Conservation (phyloP, 257 asterid genomes). For the Thymus mandschuricus region DNA sequence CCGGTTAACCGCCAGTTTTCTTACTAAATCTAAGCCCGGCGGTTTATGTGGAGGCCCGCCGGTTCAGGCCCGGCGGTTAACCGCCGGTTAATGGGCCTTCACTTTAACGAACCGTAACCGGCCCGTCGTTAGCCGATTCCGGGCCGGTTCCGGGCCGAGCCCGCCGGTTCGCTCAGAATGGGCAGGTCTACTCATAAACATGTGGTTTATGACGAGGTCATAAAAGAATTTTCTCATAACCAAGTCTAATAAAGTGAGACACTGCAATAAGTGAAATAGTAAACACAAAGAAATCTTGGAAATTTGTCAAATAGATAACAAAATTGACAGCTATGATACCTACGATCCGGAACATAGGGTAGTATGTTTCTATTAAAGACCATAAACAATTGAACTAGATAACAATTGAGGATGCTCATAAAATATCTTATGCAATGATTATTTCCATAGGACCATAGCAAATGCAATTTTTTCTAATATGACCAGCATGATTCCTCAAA, state of each 20-base stretch:
- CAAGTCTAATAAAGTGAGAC: not conserved
- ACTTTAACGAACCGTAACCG: too few species aligned
- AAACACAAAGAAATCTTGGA: not conserved
- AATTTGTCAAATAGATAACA: not conserved
- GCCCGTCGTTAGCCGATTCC: too few species aligned
- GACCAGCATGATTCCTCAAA: constrained; percentile 17
- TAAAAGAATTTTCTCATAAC: not conserved
- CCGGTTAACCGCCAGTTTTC: too few species aligned
- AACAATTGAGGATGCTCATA: constrained; percentile 17
- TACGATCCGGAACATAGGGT: not conserved
- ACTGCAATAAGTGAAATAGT: too few species aligned
- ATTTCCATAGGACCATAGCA: constrained; percentile 13
- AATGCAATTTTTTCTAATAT: constrained; percentile 7
- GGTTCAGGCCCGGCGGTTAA: too few species aligned
- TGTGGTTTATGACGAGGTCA: too few species aligned
- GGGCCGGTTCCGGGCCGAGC: too few species aligned
- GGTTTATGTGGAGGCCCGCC: too few species aligned
- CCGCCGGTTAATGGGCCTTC: too few species aligned
- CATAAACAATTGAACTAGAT: constrained; percentile 18
- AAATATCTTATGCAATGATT: constrained; percentile 14
- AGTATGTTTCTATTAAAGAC: not conserved
- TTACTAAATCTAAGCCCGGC: too few species aligned
- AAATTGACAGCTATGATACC: not conserved
- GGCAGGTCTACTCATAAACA: too few species aligned
- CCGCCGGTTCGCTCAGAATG: too few species aligned